Base-by-base conservation (phyloP, 805 yeast genomes). In the Cyberlindnera nakhonratchasimensis region DNA sequence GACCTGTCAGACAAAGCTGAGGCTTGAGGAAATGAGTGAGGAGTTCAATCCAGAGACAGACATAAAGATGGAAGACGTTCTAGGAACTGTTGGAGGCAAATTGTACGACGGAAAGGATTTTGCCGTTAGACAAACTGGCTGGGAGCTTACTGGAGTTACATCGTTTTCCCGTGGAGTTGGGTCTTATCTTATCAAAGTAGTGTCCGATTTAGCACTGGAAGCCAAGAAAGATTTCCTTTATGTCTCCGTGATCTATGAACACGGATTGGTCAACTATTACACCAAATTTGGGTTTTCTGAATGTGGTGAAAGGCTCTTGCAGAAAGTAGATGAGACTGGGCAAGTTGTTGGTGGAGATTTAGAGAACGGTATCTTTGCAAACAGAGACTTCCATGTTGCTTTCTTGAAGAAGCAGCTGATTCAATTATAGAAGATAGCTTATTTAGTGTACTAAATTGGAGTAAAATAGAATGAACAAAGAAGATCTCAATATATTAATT, bases 71-170 rank as follows among this genome's bases (percentile, higher is more conserved):
- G 41, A 37, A 2, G 42, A 48, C 19, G 40, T 53, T 2, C 39
- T 48, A 5, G 57, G 55, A 9, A 47, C 54, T 1, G 25, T 47
- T n/a, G 57, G 54, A 3, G 39, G 34, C 2, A 53, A 53, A 24
- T 26, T 16, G 5, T 39, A 37, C 23, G 21, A 33, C 11, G 37
- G 29, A 3, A 39, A 33, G n/a, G 34, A 13, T 11, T 14, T 6
- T 17, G 6, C 21, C 12, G 37, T 7, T 6, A 34, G 30, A 6
- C 16, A 30, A 8, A 10, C 7, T 13, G 52, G 52, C 1, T 43
- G 47, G 52, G 58, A 55, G 17, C 36, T 53, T 5, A 52, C 57
- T 1, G 60, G 46, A 2, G 52, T 55, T 19, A 43, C 50, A 2
- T 55, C 60, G 1, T 48, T 42, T n/a, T 18, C 17, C 6, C 43